These are phyloP conservation scores for Saturnispora serradocipensis DNA, from an alignment of 805 yeast genomes.

Conservation along the genomic window DNA sequence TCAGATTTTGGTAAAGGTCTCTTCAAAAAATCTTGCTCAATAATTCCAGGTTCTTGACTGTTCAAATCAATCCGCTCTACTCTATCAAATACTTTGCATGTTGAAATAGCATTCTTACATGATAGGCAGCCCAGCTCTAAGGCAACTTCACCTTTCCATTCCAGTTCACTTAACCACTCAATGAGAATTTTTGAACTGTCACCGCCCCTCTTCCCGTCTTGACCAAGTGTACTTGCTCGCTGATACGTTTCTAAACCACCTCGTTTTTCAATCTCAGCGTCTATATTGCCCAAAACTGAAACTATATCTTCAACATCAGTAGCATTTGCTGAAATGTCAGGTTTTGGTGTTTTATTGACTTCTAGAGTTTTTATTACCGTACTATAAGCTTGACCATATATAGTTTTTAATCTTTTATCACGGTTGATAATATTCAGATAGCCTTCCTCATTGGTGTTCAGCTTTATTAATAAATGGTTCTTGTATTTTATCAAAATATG, in stretches of 20 bases:
- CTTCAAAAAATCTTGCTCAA: conserved; percentile 82
- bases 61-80: conserved; percentile 69
- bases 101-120: conserved; percentile 58
- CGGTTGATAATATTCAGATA: conserved; percentile 12
- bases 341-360: conserved; percentile 20
- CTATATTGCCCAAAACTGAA: conserved; percentile 41
- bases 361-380: conserved; percentile 12
- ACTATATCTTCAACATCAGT: conserved; percentile 14
- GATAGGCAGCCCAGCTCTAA: conserved; percentile 82
- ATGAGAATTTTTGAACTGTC: conserved; percentile 79
- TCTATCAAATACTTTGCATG: conserved; percentile 39
- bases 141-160: conserved; percentile 22
- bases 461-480: conserved; percentile 28
- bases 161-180: conserved; percentile 45
- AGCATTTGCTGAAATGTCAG: conserved; percentile 4
- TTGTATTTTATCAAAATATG: conserved; percentile 61
- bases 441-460: not conserved
- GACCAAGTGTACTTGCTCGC: conserved; percentile 80
- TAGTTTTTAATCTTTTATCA: not conserved
- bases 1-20: conserved; percentile 46
- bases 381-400: conserved; percentile 11
- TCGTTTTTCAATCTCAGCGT: conserved; percentile 47
- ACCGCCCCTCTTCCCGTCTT: conserved; percentile 69
- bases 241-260: conserved; percentile 83
- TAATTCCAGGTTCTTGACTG: conserved; percentile 59